Evolutionary conservation across 441 rosid species (phyloP).

Genomic region (Pelargonium cotyledonis): DNA sequence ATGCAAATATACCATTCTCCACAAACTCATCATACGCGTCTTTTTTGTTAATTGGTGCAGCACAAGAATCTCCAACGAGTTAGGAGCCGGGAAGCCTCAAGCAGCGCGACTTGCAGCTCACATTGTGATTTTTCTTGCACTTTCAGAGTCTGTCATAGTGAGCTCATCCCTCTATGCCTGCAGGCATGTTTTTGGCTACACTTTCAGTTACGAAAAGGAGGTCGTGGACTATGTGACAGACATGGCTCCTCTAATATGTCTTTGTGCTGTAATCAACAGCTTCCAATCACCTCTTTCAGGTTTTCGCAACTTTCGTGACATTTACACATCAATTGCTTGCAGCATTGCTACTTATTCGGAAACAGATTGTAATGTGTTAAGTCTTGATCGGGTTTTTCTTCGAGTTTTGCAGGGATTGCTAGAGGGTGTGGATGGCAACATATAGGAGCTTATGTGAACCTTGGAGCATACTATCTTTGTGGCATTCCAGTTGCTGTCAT

Average conservation of each 20-base stretch:
- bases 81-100: constrained; percentile 61
- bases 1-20: no score
- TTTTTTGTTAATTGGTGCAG: constrained; percentile 30
- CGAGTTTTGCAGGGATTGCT: constrained; percentile 34
- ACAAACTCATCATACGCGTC: background rate
- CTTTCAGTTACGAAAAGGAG: constrained; percentile 57
- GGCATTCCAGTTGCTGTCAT: constrained; percentile 47
- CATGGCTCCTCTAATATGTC: constrained; percentile 57
- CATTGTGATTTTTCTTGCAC: constrained; percentile 29
- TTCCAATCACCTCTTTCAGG: constrained; percentile 64
- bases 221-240: constrained; percentile 53
- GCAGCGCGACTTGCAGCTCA: constrained; percentile 42
- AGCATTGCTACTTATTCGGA: no score
- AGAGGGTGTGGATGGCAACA: constrained; percentile 65
- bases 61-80: constrained; percentile 75
- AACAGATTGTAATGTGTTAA: no score
- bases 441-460: constrained; percentile 53
- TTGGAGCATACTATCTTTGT: constrained; percentile 47
- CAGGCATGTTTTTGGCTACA: constrained; percentile 42
- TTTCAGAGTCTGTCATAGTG: constrained; percentile 26
- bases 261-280: constrained; percentile 46
- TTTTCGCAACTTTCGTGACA: constrained; percentile 2
- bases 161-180: constrained; percentile 36
- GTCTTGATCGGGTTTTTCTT: background rate
- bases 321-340: background rate